A percentile compares a stretch with the other conserved stretches of the same genome.
phyloP scores from a whole-genome alignment of 441 rosid species.

The Pelargonium australe region DNA sequence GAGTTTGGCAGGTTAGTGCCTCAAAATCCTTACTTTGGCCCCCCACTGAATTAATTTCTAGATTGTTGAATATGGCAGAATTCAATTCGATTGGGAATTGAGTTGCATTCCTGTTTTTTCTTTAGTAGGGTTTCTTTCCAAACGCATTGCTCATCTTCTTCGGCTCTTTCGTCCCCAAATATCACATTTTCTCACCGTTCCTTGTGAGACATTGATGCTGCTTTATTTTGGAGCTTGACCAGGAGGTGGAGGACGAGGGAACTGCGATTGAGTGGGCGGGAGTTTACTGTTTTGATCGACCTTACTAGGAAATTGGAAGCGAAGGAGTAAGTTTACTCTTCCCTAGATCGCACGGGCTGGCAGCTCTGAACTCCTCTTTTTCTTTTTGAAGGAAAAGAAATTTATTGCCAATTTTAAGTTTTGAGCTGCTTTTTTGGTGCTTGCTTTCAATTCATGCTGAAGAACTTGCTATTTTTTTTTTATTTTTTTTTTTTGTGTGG shows the following conservation, averaged over 20 bases:
- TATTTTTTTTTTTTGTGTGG: neutral
- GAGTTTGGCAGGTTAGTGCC: neutral
- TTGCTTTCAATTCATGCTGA: neutral
- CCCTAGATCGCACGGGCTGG: neutral
- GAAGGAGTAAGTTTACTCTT: neutral
- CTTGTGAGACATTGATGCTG: neutral
- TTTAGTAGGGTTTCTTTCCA: neutral
- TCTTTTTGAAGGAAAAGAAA: too few species aligned
- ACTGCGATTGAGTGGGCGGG: neutral
- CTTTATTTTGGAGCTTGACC: neutral
- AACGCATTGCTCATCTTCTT: neutral
- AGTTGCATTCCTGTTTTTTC: neutral
- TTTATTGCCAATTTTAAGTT: neutral
- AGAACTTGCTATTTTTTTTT: neutral
- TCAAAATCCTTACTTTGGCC: neutral
- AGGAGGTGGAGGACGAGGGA: neutral
- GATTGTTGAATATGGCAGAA: neutral
- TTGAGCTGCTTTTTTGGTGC: neutral
- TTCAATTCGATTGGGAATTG: conserved; percentile 1
- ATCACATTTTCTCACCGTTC: neutral
- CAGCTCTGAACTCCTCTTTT: neutral
- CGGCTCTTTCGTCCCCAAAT: neutral
- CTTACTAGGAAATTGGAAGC: neutral
- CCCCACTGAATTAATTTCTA: neutral
- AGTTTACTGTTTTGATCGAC: neutral